Evolutionary conservation across 768 basidiomycete species (phyloP).

Genomic region (Sarcomyxa edulis): DNA sequence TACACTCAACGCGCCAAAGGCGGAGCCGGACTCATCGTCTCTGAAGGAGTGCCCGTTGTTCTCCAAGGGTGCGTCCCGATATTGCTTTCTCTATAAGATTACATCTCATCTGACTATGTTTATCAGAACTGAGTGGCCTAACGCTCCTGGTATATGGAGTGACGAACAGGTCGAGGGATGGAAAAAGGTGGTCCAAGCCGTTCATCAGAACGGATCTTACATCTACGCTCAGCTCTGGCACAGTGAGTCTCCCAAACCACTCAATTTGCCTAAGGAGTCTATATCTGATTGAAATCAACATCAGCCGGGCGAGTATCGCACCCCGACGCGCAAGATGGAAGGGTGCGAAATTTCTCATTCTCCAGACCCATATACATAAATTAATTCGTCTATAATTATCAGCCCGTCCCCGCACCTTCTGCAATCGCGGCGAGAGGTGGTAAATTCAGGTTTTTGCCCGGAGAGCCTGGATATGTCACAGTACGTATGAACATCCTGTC

Average conservation of each 20-base stretch:
- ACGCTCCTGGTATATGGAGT: slow-evolving; percentile 44
- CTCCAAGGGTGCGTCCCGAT: slow-evolving; percentile 31
- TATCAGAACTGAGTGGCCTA: slow-evolving; percentile 35
- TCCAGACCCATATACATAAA: neutral
- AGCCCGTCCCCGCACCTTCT: slow-evolving; percentile 42
- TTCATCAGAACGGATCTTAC: slow-evolving; percentile 37
- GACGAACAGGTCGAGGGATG: slow-evolving; percentile 37
- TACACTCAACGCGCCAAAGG: slow-evolving; percentile 33
- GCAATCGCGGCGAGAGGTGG: slow-evolving; percentile 37
- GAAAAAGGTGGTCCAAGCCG: slow-evolving; percentile 40
- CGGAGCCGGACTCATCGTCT: slow-evolving; percentile 34
- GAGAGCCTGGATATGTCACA: slow-evolving; percentile 30
- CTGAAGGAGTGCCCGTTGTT: slow-evolving; percentile 33
- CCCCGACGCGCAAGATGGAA: slow-evolving; percentile 34
- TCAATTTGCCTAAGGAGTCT: too few relatives aligned
- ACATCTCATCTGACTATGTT: neutral
- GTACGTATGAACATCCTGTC: slow-evolving; percentile 19
- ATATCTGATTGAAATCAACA: too few relatives aligned
- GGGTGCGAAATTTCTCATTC: slow-evolving; percentile 23
- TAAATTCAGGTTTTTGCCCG: slow-evolving; percentile 33
- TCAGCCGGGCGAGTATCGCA: slow-evolving; percentile 30
- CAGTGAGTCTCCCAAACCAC: neutral
- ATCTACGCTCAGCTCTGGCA: slow-evolving; percentile 39
- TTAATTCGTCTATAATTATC: neutral
- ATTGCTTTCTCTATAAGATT: neutral